Percentiles rank a stretch among this genome's conserved stretches.
Evolutionary conservation across 75 land plant genomes (phyloP).

Genomic region (Cunninghamia lanceolata): DNA sequence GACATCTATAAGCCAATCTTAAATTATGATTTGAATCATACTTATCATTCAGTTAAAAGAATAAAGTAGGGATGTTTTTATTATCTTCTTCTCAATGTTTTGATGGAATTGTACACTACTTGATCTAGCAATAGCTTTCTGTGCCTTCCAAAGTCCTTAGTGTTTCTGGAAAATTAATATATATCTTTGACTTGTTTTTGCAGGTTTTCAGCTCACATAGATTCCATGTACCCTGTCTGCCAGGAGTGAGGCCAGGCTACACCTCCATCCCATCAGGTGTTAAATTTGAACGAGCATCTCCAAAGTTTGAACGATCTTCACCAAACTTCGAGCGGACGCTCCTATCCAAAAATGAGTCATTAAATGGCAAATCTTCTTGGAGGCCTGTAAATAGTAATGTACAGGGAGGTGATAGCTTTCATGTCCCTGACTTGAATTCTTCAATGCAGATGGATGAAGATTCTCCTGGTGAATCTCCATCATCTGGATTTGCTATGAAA

Average conservation of each 20-base stretch:
- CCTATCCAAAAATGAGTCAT: not conserved
- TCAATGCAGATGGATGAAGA: conserved; percentile 10
- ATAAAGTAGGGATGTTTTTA: not conserved
- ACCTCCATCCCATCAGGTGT: not conserved
- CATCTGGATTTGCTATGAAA: conserved; percentile 7
- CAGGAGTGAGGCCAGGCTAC: not conserved
- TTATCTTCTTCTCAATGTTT: not conserved
- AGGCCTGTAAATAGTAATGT: conserved; percentile 1
- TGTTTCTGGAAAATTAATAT: not conserved
- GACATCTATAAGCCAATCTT: too few relatives aligned
- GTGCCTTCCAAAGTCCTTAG: not conserved
- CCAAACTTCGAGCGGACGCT: not conserved
- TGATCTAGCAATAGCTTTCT: not conserved
- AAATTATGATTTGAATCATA: too few relatives aligned
- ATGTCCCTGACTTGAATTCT: conserved; percentile 8
- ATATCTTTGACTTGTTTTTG: not conserved
- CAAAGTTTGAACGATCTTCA: not conserved
- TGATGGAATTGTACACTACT: not conserved
- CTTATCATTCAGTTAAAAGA: not conserved
- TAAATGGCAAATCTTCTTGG: conserved; percentile 6
- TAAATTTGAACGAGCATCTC: conserved; percentile 4
- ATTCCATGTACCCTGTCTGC: not conserved
- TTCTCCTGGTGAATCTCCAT: conserved; percentile 11
- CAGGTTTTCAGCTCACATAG: not conserved
- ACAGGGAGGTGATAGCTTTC: conserved; percentile 6